Base-by-base conservation (phyloP, 2,329 filamentous ascomycete species). In the Botrytis fabae region DNA sequence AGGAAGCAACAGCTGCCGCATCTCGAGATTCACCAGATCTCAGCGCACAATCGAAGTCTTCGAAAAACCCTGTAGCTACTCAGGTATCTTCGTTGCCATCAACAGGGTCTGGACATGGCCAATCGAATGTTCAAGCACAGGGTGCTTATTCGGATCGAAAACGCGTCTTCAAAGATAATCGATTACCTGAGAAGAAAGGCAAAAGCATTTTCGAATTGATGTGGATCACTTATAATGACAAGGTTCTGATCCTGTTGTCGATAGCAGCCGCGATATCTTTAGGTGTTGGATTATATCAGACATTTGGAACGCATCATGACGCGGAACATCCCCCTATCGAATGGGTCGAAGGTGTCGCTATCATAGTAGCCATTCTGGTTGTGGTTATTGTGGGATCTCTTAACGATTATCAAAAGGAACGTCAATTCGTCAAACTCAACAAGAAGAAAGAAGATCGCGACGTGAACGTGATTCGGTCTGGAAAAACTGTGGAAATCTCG, bases 151-250 rank as follows among this genome's bases (percentile, higher is more conserved):
- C 80, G 32, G 92, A 94, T 78, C 89, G 93, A 35, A 91, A 88
- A 78, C 89, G 91, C 51, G 85, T 94, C 12, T 95, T 89, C 80
- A 89, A 88, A 70, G 87, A 89, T 75, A 94, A 94, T 77, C 84
- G 85, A 44, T 82, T 93, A n/a, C 91, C 91, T 0, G 89, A 89
- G 76, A 88, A 88, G 78, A 92, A 92, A 78, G 85, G 90, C 38
- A 94, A 93, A 80, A 90, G 85, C 57, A 89, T 94, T 69, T 84
- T 91, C 74, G 85, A 90, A 78, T 83, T 94, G 25, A 90, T 90
- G 75, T 95, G 92, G 92, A 91, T 93, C 78, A 92, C 92, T 1
- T 93, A 93, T 82, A 94, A 94, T 79, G 92, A 95, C 82, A 95
- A 94, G 78, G 89, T 95, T 18, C 84, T 94, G 70, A 92, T 94